Evolutionary conservation across 2,329 filamentous ascomycete species (phyloP), one percentile per base, ranked within the genome.

Genomic region (Magnaporthiopsis rhizophila): DNA sequence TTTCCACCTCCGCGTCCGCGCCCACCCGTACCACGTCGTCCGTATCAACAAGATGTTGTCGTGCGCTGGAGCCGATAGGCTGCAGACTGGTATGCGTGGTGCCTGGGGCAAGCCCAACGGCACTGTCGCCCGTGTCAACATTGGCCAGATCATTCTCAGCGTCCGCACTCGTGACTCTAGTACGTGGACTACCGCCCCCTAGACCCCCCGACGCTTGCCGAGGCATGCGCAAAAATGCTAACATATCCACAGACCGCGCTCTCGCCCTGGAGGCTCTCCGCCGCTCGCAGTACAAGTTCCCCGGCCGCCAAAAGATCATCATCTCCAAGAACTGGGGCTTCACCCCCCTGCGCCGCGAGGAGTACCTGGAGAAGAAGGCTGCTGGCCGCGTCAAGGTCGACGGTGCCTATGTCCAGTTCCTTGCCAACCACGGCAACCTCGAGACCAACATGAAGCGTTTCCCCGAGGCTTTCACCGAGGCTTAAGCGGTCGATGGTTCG

Each of bases 1-100:
- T 77, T 90, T 90, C 86, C 87, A 90, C 79, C 81, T 90, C 72
- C 87, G 87, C 74, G 85, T 90, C 77, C 87, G 95, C 79, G 93
- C 92, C 78, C 95, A 99, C 88, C 95, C 95, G 72, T 99, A 91
- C 92, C 95, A 99, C 87, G 95, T 99, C 83, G 90, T 99, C 87
- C 95, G 95, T 84, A 99, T 99, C 93, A 99, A 99, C 92, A 99
- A 99, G 91, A 99, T 99, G 95, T 94, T 99, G 92, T 98, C 95
- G 79, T 99, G 95, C 83, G 95, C 95, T 78, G 95, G 95, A 88
- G 95, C 95, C 89, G 95, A 99, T 98, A 92, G 95, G 90, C 87
- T 99, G 82, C 95, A 99, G 85, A 99, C 95, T 74, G 95, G 95
- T 87, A 99, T 99, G 95, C 94, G 95, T 90, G 95, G 95, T 89